Evolutionary conservation across 2,329 filamentous ascomycete genomes (phyloP).

Genomic region (Coleophoma eucalyptorum): DNA sequence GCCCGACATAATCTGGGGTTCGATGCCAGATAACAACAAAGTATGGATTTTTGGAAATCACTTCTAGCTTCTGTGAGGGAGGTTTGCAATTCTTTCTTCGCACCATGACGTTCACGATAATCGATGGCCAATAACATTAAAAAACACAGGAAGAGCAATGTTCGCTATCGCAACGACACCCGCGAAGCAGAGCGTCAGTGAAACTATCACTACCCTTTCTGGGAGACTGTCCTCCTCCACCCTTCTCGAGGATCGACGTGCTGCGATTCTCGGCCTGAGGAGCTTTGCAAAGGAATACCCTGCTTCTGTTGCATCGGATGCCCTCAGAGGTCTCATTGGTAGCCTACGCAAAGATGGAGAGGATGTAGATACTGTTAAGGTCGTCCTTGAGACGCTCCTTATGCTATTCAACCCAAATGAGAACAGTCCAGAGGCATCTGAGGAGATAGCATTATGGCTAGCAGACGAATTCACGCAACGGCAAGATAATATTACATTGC

Average conservation of each 20-base stretch:
- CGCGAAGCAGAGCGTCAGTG: constrained; percentile 91
- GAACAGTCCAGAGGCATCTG: constrained; percentile 83
- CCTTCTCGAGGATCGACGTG: constrained; percentile 88
- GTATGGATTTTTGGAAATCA: no score
- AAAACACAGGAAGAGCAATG: constrained; percentile 36
- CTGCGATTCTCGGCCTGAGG: constrained; percentile 85
- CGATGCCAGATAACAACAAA: no score
- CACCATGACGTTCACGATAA: background rate
- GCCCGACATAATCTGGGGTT: no score
- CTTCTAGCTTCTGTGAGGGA: no score
- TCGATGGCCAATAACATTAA: constrained; percentile 12
- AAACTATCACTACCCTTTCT: constrained; percentile 89
- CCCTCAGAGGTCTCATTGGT: constrained; percentile 82
- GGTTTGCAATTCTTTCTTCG: background rate
- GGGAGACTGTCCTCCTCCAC: constrained; percentile 84
- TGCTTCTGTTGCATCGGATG: constrained; percentile 89
- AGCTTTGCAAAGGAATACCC: constrained; percentile 97
- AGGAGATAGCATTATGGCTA: constrained; percentile 93
- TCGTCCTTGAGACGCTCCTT: constrained; percentile 89
- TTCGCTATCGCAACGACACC: constrained; percentile 70
- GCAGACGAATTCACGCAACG: constrained; percentile 97
- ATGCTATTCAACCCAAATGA: constrained; percentile 79
- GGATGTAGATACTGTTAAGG: constrained; percentile 94
- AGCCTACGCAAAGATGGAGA: constrained; percentile 84
- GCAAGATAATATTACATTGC: constrained; percentile 90